Percentiles rank a stretch among this genome's conserved stretches.
phyloP scores from a whole-genome alignment of 1,139 yeast genomes.

The Protomyces pachydermus region DNA sequence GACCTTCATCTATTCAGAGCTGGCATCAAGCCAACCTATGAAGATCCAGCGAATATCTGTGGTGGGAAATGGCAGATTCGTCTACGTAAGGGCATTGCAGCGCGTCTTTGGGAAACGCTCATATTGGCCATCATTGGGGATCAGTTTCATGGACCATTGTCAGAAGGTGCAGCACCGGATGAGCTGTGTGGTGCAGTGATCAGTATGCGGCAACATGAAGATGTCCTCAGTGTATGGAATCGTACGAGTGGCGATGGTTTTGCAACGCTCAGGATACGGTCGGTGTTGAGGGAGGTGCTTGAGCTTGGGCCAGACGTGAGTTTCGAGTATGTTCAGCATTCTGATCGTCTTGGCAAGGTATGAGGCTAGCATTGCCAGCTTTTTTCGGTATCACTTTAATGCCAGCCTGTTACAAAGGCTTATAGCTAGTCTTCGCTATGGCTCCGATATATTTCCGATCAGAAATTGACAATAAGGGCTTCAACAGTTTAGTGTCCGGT shows the following conservation, averaged over 20 bases:
- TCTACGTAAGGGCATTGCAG: slow-evolving; percentile 41
- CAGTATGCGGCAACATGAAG: slow-evolving; percentile 40
- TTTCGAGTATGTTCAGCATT: slow-evolving; percentile 24
- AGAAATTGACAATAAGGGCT: no score
- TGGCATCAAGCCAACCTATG: slow-evolving; percentile 68
- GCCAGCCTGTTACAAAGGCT: no score
- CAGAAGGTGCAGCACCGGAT: slow-evolving; percentile 29
- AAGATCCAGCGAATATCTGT: slow-evolving; percentile 57
- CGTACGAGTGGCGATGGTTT: slow-evolving; percentile 31
- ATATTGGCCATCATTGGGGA: slow-evolving; percentile 38
- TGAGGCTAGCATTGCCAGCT: background rate
- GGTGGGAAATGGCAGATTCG: slow-evolving; percentile 68
- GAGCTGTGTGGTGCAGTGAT: slow-evolving; percentile 42
- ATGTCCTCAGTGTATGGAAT: slow-evolving; percentile 41
- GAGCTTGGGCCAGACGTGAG: slow-evolving; percentile 34
- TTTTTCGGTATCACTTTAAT: background rate
- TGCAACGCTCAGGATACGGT: slow-evolving; percentile 32
- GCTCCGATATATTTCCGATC: no score
- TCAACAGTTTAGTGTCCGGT: no score
- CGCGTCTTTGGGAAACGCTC: slow-evolving; percentile 40
- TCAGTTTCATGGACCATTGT: slow-evolving; percentile 28
- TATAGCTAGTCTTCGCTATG: no score
- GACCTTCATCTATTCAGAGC: slow-evolving; percentile 59
- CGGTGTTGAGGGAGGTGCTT: slow-evolving; percentile 34
- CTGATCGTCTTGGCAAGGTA: slow-evolving; percentile 2